phyloP scores from a whole-genome alignment of 441 rosid genomes.

The Adansonia madagascariensis region DNA sequence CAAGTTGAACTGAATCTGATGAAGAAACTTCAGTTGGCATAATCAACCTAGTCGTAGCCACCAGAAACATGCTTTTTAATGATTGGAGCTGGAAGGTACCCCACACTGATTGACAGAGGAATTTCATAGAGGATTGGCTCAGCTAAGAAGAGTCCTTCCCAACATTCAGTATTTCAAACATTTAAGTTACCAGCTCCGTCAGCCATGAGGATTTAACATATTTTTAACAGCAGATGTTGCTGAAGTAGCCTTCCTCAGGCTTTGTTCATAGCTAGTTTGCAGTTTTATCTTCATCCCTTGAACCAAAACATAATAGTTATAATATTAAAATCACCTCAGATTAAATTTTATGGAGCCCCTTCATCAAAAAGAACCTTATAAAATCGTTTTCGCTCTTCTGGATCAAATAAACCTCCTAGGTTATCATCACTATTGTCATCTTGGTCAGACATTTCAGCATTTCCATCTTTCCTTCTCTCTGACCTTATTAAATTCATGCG shows the following conservation, averaged over 20 bases:
- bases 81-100: background rate
- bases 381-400: conserved; percentile 85
- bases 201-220: background rate
- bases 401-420: conserved; percentile 62
- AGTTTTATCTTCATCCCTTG: background rate
- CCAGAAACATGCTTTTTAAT: background rate
- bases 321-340: conserved; percentile 13
- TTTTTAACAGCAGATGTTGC: conserved; percentile 10
- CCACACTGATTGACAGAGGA: background rate
- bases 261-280: background rate
- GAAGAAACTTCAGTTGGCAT: background rate
- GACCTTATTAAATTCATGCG: conserved; percentile 42
- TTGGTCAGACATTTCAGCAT: conserved; percentile 48
- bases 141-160: conserved; percentile 1
- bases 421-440: conserved; percentile 47
- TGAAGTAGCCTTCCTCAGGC: background rate
- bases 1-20: background rate
- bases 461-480: conserved; percentile 40
- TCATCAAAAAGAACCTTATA: conserved; percentile 77
- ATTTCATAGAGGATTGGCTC: background rate
- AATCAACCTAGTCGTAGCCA: background rate
- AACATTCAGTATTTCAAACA: background rate
- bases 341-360: conserved; percentile 27
- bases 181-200: background rate
- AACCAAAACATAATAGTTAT: background rate